Base-by-base conservation (phyloP, 2,329 filamentous ascomycete genomes). In the Calonectria pseudoturangicola region DNA sequence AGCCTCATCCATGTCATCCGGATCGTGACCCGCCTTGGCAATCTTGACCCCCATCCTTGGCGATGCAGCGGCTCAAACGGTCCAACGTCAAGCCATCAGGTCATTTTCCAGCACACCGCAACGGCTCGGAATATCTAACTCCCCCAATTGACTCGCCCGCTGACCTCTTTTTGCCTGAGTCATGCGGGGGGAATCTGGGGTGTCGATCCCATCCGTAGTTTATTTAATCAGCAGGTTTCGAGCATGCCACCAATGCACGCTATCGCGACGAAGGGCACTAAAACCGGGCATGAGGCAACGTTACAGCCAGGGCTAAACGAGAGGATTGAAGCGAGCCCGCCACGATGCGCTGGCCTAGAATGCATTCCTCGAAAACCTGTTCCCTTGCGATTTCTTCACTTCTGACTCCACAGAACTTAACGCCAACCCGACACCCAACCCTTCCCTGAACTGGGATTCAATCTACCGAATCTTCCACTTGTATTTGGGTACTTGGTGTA, bases 261-360 rank as follows among this genome's bases (percentile, higher is more conserved):
- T 16, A 58, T 28, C 30, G 12, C 10, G 28, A 54, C 27, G 18
- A 47, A 45, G 18, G 25, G 30, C 62, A 50, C 18, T 8, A 8
- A 47, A 48, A 25, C 64, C 18, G 33, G 36, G 39, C 30, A 15
- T 13, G 10, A n/a, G 41, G n/a, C 18, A 41, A 36, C 21, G 21
- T 48, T 48, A 48, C 33, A 18, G 28, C 15, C 27, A 43, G 48
- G 27, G 28, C 45, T 39, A 36, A 39, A 58, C 33, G 13, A 41
- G 54, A 47, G 51, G 33, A 66, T 66, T 43, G 30, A 50, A 66
- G 33, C 33, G 67, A 33, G 43, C 60, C 50, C 68, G 58, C 33
- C 62, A 30, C 66, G 62, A 50, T 63, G 54, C 64, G 63, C 71
- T 56, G 47, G 67, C 73, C 74, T 77, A 77, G 68, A 69, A 62